Base-by-base conservation (phyloP, 73 alveolate species). In the Uronychia setigera region DNA sequence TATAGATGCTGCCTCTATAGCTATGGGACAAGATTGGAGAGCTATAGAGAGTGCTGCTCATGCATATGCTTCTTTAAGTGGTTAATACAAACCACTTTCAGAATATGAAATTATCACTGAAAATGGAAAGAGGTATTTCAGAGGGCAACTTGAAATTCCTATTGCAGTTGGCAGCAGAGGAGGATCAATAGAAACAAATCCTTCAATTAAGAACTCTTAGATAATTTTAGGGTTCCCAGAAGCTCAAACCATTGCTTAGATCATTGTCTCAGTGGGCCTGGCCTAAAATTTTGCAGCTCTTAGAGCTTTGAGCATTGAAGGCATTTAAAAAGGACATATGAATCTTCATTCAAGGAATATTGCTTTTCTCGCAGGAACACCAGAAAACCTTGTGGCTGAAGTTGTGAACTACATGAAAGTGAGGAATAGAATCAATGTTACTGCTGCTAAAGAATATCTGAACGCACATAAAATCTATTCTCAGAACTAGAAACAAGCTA, bases 21-120 rank as follows among this genome's bases (percentile, higher is more conserved):
- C 99, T 59, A 80, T 98, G 0, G 99, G 99, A 27, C 96, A 98
- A 89, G 99, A 98, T 89, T 94, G 97, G 92, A 92, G 99, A 33
- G 99, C 99, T 27, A 97, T 98, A 35, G 99, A 97, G 81, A 95
- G 97, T 13, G 98, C 98, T 26, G 98, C 98, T 32, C 99, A 98
- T 88, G 93, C 99, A 0, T 97, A 93, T 92, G 99, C 99, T n/a
- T 77, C 98, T 14, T 84, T 95, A 14, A 88, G 89, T 89, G 98
- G 97, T 31, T 84, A 88, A 26, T 98, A 98, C 85, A 87, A 93
- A 80, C 99, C 99, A 0, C 85, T 98, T 27, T 92, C 99, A n/a
- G 76, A 91, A 33, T 98, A 95, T 89, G 83, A 80, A 81, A 93
- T 94, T 32, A 60, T 59, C 30, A 84, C 88, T 77, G 80, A 80